phyloP scores from a whole-genome alignment of 1,139 yeast genomes.

The Candida sanyaensis region DNA sequence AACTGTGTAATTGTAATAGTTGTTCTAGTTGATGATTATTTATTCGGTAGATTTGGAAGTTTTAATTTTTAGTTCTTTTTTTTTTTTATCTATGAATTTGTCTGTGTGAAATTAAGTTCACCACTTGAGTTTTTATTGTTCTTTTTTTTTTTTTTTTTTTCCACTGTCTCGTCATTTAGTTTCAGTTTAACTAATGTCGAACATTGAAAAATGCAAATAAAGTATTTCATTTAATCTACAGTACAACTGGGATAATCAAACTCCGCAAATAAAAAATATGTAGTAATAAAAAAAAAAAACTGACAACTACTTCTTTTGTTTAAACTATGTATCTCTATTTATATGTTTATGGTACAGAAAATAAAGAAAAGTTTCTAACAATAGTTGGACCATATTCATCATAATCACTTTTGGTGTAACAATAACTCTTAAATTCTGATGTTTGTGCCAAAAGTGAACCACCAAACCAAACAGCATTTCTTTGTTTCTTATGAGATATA shows the following conservation, averaged over 20 bases:
- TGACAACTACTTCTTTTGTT: too few relatives aligned
- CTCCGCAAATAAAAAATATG: neutral
- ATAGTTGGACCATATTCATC: constrained; percentile 98
- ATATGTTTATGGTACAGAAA: constrained; percentile 70
- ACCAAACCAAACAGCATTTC: constrained; percentile 99
- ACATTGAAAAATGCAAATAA: too few relatives aligned
- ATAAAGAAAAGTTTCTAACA: constrained; percentile 93
- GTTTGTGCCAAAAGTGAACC: constrained; percentile 97
- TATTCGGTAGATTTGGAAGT: neutral
- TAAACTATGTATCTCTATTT: neutral
- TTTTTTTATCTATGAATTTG: too few relatives aligned
- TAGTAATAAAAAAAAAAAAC: too few relatives aligned
- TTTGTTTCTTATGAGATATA: constrained; percentile 93
- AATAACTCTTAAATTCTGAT: constrained; percentile 91
- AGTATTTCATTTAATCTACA: too few relatives aligned
- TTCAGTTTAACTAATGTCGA: too few relatives aligned
- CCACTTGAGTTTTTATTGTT: neutral
- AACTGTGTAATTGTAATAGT: neutral
- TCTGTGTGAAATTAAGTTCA: neutral
- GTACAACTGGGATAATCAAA: too few relatives aligned
- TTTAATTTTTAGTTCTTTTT: too few relatives aligned
- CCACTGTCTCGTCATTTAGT: too few relatives aligned
- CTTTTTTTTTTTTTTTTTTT: neutral
- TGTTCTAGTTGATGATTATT: neutral
- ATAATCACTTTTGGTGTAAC: constrained; percentile 95